Percentiles rank a stretch among this genome's conserved stretches.
Evolutionary conservation across 75 land plant species (phyloP).

Genomic region (Chamaecyparis obtusa): DNA sequence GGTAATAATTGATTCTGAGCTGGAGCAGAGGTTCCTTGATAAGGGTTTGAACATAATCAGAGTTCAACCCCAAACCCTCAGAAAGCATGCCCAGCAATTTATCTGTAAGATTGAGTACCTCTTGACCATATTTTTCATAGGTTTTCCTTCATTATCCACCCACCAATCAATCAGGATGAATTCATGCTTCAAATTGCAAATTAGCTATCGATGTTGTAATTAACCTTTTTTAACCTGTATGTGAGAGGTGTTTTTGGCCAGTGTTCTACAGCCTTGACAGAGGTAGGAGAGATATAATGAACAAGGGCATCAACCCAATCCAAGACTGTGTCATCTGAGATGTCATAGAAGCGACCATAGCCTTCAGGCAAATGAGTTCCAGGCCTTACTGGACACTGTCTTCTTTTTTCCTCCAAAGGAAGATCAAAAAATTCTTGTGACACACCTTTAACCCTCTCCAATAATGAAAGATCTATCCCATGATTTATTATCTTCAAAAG

Average conservation of each 20-base stretch:
- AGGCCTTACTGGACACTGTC: constrained; percentile 8
- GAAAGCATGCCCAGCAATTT: constrained; percentile 4
- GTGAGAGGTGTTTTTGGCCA: constrained; percentile 8
- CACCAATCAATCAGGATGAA: background rate
- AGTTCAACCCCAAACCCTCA: constrained; percentile 5
- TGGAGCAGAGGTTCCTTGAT: background rate
- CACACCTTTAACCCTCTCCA: constrained; percentile 6
- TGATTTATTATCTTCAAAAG: constrained; percentile 11
- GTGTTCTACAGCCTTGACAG: background rate
- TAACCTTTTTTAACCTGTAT: constrained; percentile 5
- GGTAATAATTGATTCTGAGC: constrained; percentile 25
- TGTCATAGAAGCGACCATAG: constrained; percentile 6
- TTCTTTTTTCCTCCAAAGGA: constrained; percentile 6
- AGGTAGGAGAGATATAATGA: constrained; percentile 8
- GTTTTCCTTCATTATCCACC: background rate
- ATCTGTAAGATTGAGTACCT: background rate
- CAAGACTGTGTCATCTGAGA: constrained; percentile 8
- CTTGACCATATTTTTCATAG: constrained; percentile 4
- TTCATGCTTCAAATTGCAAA: background rate
- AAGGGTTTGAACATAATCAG: background rate
- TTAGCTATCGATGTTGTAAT: background rate
- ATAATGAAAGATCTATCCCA: constrained; percentile 1
- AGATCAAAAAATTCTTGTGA: constrained; percentile 1
- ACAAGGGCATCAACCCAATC: constrained; percentile 19
- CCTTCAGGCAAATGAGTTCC: background rate